Base-by-base conservation (phyloP, 2,329 filamentous ascomycete species). In the Aspergillus tanneri region DNA sequence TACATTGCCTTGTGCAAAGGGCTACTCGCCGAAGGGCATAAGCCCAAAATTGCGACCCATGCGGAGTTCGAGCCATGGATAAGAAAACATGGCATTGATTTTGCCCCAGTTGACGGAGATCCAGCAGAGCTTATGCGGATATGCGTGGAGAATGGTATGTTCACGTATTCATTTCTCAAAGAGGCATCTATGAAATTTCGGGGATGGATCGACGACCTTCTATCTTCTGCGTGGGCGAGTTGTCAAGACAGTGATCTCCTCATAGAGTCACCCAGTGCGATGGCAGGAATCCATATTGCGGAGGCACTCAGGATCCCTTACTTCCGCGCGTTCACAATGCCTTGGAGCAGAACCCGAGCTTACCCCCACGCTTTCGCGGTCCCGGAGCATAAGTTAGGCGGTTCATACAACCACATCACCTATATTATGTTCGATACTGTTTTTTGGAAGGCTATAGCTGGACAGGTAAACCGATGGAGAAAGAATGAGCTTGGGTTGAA, bases 301-400 rank as follows among this genome's bases (percentile, higher is more conserved):
- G 93, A 99, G 72, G 90, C 90, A 19, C 78, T 99, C 2, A 79
- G 83, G 11, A 95, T 99, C 36, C 93, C 93, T 0, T 99, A 99
- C 69, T 97, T 97, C 75, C 84, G 93, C 47, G 92, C 91, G 0
- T 99, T 99, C 66, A 95, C 90, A 14, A 99, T 99, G 93, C 93
- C 93, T 0, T 99, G 93, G 93, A 96, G 93, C 0, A 84, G 91
- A 40, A 99, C 93, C 12, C 81, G 93, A 44, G 90, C 92, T 0
- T 99, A 99, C 61, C 93, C 93, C 2, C 93, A 99, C 69, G 93
- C 93, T 0, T 99, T 99, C 70, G 87, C 92, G 21, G 91, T 95
- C 53, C 88, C 90, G 1, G 88, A 95, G 53, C 85, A 88, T 69
- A 96, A 95, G 72, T 90, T 95, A 84, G 93, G 93, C 46, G 93